Percentiles rank a stretch among this genome's conserved stretches.
Evolutionary conservation across 495 filamentous ascomycete genomes (phyloP).

Genomic region (Talaromyces borbonicus): DNA sequence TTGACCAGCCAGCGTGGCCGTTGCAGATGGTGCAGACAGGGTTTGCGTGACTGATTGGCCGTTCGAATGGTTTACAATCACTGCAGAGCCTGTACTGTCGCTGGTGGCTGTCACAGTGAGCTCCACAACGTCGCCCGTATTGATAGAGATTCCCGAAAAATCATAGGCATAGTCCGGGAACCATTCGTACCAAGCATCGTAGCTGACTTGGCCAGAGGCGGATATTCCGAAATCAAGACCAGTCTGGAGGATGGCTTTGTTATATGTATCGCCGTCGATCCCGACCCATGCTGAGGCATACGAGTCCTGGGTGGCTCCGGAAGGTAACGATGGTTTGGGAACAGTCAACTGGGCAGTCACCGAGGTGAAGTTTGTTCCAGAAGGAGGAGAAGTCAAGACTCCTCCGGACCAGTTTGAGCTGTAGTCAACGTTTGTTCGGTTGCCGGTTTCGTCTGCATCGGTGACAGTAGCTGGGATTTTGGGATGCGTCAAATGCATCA

Average conservation of each 20-base stretch:
- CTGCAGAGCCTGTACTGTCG: slow-evolving; percentile 38
- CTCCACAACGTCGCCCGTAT: slow-evolving; percentile 45
- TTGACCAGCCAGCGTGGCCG: slow-evolving; percentile 28
- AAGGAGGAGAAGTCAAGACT: slow-evolving; percentile 32
- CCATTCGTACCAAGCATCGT: slow-evolving; percentile 59
- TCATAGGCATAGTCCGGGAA: slow-evolving; percentile 48
- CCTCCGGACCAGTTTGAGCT: slow-evolving; percentile 53
- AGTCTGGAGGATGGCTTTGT: slow-evolving; percentile 48
- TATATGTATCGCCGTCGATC: slow-evolving; percentile 52
- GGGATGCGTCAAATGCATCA: slow-evolving; percentile 15
- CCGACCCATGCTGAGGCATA: slow-evolving; percentile 52
- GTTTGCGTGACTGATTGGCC: slow-evolving; percentile 43
- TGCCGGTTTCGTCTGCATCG: slow-evolving; percentile 11
- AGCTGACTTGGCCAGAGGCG: slow-evolving; percentile 25
- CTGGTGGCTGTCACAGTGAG: slow-evolving; percentile 42
- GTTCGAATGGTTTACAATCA: slow-evolving; percentile 45
- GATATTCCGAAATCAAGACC: slow-evolving; percentile 48
- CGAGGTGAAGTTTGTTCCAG: slow-evolving; percentile 35
- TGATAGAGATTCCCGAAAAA: slow-evolving; percentile 41
- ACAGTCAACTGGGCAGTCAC: slow-evolving; percentile 49
- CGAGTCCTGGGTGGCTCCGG: slow-evolving; percentile 18
- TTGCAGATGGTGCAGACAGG: slow-evolving; percentile 25
- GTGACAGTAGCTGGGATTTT: slow-evolving; percentile 16
- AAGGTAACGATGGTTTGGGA: slow-evolving; percentile 38
- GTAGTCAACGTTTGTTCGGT: slow-evolving; percentile 33